Percentiles rank a stretch among this genome's conserved stretches.
Evolutionary conservation across 805 yeast species (phyloP).

Genomic region (Sugiyamaella qingdaonensis): DNA sequence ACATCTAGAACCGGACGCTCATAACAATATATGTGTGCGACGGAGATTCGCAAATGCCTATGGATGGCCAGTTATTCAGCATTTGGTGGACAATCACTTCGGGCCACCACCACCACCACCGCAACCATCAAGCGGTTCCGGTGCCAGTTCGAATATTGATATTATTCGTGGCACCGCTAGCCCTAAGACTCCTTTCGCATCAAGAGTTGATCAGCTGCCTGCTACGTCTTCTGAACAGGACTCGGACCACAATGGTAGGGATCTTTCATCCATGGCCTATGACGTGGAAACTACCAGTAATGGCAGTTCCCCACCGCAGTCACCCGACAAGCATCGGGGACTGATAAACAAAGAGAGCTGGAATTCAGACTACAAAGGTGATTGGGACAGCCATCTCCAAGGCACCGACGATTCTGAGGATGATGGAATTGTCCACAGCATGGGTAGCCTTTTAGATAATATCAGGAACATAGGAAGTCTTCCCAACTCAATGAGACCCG

Average conservation of each 20-base stretch:
- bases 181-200: constrained; percentile 2
- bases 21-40: constrained; percentile 85
- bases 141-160: background rate
- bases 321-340: background rate
- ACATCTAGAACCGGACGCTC: constrained; percentile 86
- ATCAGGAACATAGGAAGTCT: constrained; percentile 15
- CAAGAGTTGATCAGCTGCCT: background rate
- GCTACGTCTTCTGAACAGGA: background rate
- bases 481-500: background rate
- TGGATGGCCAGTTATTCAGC: constrained; percentile 93
- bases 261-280: constrained; percentile 16
- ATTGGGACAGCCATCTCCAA: constrained; percentile 23
- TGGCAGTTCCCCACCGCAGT: background rate
- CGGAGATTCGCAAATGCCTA: constrained; percentile 87
- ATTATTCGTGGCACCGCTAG: background rate
- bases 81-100: constrained; percentile 67
- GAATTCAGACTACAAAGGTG: constrained; percentile 6
- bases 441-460: constrained; percentile 22
- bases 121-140: background rate
- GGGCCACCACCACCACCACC: background rate
- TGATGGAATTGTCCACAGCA: constrained; percentile 20
- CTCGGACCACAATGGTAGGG: constrained; percentile 4
- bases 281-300: constrained; percentile 5
- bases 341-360: constrained; percentile 4
- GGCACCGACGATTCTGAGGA: constrained; percentile 20